Evolutionary conservation across 495 filamentous ascomycete genomes (phyloP), one percentile per base, ranked within the genome.

Genomic region (Neurospora terricola): DNA sequence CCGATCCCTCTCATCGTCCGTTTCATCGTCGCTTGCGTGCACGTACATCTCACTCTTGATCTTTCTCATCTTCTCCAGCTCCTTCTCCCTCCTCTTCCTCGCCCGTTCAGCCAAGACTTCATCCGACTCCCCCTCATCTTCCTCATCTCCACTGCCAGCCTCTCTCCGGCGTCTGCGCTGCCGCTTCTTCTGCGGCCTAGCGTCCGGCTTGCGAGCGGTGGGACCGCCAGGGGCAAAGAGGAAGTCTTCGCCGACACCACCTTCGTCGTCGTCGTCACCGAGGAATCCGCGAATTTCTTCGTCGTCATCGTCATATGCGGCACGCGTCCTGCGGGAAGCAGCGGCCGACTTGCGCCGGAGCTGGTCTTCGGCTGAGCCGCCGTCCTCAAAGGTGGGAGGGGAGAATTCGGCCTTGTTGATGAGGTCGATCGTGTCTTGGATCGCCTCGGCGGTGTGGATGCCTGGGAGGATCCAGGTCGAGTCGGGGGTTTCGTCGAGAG

Each of bases 31-130:
- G 79, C 90, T 92, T 42, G 89, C 88, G 74, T 90, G 86, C 42
- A 99, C 91, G 79, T 89, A 96, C 45, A 95, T 81, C 23, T 89
- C 88, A 78, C 91, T 94, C 85, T 97, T 98, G 80, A 97, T 92
- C 79, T 91, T 91, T 23, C 84, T 84, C 72, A 87, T 84, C 78
- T 92, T 91, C 71, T 90, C 90, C 27, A 87, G 81, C 74, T 92
- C 84, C 59, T 86, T 84, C 70, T 87, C 80, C 74, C 88, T 87
- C n/a, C 85, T 83, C 18, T 84, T 83, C 12, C 85, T 85, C 43
- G 84, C 86, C 40, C 80, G 81, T 69, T 82, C 85, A 48, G 81
- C 82, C 12, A 81, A 75, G 11, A 81, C 75, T 68, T 82, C 84
- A n/a, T 86, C 80, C 3, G 77, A 74, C 3, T 73, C 69, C 21